Evolutionary conservation across 768 basidiomycete species (phyloP).

Genomic region (Mycena galericulata): DNA sequence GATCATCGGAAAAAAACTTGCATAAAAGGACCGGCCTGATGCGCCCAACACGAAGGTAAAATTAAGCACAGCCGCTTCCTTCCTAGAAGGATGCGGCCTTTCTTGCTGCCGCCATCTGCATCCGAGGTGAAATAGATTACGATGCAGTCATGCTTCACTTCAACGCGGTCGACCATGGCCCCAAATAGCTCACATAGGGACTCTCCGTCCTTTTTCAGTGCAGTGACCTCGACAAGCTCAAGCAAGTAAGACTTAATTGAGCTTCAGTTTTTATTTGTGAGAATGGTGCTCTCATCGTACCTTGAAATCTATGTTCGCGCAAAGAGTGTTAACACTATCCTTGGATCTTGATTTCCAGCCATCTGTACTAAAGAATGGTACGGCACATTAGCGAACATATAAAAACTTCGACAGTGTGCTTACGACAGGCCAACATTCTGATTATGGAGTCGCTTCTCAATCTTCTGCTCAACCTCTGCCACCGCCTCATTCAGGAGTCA

Average conservation of each 20-base stretch:
- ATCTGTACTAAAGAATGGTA: not conserved
- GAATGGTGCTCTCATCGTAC: not conserved
- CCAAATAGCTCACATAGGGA: not conserved
- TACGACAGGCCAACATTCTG: not conserved
- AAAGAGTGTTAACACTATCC: slow-evolving; percentile 1
- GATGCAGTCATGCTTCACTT: slow-evolving; percentile 3
- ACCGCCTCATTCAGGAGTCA: slow-evolving; percentile 6
- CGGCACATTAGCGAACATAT: not conserved
- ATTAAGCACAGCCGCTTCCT: slow-evolving; percentile 14
- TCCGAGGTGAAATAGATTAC: slow-evolving; percentile 10
- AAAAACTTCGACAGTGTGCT: not conserved
- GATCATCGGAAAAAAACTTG: not conserved
- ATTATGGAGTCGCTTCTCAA: not conserved
- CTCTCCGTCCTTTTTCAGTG: slow-evolving; percentile 2
- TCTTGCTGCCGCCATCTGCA: slow-evolving; percentile 22
- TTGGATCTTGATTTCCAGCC: slow-evolving; percentile 7
- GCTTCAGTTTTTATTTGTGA: not conserved
- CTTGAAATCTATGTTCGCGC: slow-evolving; percentile 11
- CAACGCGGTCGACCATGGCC: slow-evolving; percentile 15
- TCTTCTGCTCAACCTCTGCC: slow-evolving; percentile 3
- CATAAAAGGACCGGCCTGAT: slow-evolving; percentile 13
- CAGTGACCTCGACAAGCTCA: slow-evolving; percentile 10
- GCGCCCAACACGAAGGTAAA: slow-evolving; percentile 16
- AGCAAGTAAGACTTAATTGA: not conserved
- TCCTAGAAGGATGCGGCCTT: slow-evolving; percentile 8